Evolutionary conservation across 108 stramenopile species (phyloP).

Genomic region (Discostella pseudostelligera): DNA sequence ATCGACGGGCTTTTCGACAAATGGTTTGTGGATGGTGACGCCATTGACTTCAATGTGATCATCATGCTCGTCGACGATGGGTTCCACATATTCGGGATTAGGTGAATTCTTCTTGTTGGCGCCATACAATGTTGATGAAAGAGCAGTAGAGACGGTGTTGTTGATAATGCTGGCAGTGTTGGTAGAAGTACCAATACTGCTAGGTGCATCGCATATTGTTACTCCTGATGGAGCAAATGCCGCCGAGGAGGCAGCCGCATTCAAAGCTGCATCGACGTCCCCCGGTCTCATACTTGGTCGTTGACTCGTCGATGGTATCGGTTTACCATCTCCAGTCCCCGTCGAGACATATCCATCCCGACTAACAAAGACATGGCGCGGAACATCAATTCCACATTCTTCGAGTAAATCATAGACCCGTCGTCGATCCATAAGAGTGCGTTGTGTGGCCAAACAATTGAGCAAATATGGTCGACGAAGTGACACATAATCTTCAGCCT

Average conservation of each 20-base stretch:
- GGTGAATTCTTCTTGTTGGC: too few relatives aligned
- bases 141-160: too few relatives aligned
- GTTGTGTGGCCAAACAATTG: conserved; percentile 93
- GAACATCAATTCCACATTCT: conserved; percentile 90
- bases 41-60: conserved; percentile 96
- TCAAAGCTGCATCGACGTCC: too few relatives aligned
- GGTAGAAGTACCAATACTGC: too few relatives aligned
- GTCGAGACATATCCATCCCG: conserved; percentile 78
- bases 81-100: too few relatives aligned
- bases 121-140: too few relatives aligned
- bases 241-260: too few relatives aligned
- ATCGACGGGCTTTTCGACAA: conserved; percentile 99
- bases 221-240: too few relatives aligned
- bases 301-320: background rate
- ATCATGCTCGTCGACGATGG: conserved; percentile 83
- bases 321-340: background rate
- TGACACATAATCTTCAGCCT: conserved; percentile 89
- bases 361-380: conserved; percentile 84
- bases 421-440: conserved; percentile 86
- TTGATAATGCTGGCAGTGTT: too few relatives aligned
- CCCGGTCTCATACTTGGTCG: background rate
- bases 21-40: conserved; percentile 93
- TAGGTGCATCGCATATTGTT: too few relatives aligned
- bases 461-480: conserved; percentile 88
- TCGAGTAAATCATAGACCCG: conserved; percentile 91